phyloP scores from a whole-genome alignment of 176 grass and related monocot genomes.

The Metroxylon sagu region DNA sequence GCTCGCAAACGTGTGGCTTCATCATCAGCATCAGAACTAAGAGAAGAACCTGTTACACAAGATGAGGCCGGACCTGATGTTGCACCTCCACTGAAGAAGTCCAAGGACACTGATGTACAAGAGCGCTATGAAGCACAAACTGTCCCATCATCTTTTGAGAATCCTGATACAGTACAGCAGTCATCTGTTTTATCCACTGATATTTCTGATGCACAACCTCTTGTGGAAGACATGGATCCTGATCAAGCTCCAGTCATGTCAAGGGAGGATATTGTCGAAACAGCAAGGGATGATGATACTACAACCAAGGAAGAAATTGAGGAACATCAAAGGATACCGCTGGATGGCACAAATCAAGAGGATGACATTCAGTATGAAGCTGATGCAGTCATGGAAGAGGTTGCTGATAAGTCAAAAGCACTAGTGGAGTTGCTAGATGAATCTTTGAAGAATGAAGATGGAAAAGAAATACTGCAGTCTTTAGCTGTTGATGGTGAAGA shows the following conservation, averaged over 20 bases:
- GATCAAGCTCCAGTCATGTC: slow-evolving; percentile 35
- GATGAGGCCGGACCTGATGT: slow-evolving; percentile 30
- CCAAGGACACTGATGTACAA: slow-evolving; percentile 58
- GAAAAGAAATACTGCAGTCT: slow-evolving; percentile 45
- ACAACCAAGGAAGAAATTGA: slow-evolving; percentile 51
- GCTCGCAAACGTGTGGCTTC: slow-evolving; percentile 56
- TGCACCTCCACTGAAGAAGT: slow-evolving; percentile 72
- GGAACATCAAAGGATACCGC: slow-evolving; percentile 20
- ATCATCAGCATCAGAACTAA: slow-evolving; percentile 18
- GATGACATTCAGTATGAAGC: slow-evolving; percentile 37
- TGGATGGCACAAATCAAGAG: slow-evolving; percentile 40
- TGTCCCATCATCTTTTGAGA: slow-evolving; percentile 21
- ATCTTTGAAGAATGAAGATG: slow-evolving; percentile 9
- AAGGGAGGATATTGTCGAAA: slow-evolving; percentile 35
- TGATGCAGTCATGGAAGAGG: slow-evolving; percentile 31
- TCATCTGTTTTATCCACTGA: slow-evolving; percentile 23
- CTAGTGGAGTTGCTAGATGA: slow-evolving; percentile 16
- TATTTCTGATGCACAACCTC: slow-evolving; percentile 34
- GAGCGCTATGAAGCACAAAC: slow-evolving; percentile 29
- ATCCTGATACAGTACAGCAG: slow-evolving; percentile 27
- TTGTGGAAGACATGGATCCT: slow-evolving; percentile 52
- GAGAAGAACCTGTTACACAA: slow-evolving; percentile 34
- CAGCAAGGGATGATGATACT: slow-evolving; percentile 41
- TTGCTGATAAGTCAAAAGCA: slow-evolving; percentile 26
- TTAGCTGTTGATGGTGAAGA: slow-evolving; percentile 49